Percentiles rank a stretch among this genome's conserved stretches.
phyloP scores from a whole-genome alignment of 768 basidiomycete species.

The Pisolithus marmoratus region DNA sequence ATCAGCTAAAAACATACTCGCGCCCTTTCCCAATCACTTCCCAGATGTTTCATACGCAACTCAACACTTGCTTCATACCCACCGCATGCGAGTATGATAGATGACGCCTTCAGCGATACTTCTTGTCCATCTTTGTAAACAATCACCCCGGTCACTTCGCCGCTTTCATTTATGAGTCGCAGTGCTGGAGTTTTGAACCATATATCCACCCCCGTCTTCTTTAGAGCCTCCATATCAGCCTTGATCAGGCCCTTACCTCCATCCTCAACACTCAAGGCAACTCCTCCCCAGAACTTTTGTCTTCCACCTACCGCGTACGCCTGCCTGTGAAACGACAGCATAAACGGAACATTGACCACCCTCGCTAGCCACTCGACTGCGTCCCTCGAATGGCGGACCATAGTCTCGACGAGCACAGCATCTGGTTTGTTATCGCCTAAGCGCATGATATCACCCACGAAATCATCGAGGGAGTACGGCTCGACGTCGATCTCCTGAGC shows the following conservation, averaged over 20 bases:
- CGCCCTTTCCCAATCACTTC: slow-evolving; percentile 53
- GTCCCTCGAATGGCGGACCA: slow-evolving; percentile 53
- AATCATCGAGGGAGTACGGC: slow-evolving; percentile 51
- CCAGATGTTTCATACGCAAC: slow-evolving; percentile 49
- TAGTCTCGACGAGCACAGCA: slow-evolving; percentile 39
- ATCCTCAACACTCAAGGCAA: slow-evolving; percentile 55
- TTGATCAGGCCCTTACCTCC: slow-evolving; percentile 65
- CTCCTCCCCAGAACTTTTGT: slow-evolving; percentile 67
- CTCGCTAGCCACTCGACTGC: slow-evolving; percentile 53
- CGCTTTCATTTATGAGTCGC: slow-evolving; percentile 28
- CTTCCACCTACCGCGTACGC: slow-evolving; percentile 60
- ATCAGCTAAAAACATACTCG: slow-evolving; percentile 32
- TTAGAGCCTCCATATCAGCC: slow-evolving; percentile 47
- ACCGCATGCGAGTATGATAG: slow-evolving; percentile 59
- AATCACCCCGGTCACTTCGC: slow-evolving; percentile 41
- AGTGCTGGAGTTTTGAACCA: slow-evolving; percentile 53
- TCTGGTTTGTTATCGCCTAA: slow-evolving; percentile 49
- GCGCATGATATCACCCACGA: slow-evolving; percentile 55
- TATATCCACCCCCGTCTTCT: slow-evolving; percentile 43
- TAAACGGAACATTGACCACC: slow-evolving; percentile 47
- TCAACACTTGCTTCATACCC: slow-evolving; percentile 58
- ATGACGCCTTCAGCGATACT: slow-evolving; percentile 32
- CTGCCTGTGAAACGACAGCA: slow-evolving; percentile 57
- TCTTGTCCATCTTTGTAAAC: slow-evolving; percentile 35
- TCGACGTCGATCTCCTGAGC: slow-evolving; percentile 48